phyloP scores from a whole-genome alignment of 306 rosid species.

The Betula pendula region DNA sequence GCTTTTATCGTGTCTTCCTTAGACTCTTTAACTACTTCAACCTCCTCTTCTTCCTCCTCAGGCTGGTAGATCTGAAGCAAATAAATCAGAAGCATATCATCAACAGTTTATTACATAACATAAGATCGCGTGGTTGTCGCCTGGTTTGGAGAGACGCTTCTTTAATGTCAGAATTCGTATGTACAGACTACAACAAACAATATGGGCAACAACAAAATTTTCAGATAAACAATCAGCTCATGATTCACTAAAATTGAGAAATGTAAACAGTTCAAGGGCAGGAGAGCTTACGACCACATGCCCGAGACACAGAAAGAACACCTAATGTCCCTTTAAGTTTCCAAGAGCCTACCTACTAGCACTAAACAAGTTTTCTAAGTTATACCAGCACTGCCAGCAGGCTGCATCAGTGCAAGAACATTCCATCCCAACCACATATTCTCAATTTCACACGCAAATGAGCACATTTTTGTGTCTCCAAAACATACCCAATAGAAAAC shows the following conservation, averaged over 20 bases:
- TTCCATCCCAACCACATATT: not conserved
- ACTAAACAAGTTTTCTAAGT: not conserved
- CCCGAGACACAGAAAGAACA: not conserved
- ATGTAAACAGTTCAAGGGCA: not conserved
- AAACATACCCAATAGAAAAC: not conserved
- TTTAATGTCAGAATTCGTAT: not conserved
- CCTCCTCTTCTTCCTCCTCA: slow-evolving; percentile 53
- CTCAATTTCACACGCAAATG: not conserved
- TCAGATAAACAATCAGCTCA: not conserved
- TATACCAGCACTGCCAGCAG: not conserved
- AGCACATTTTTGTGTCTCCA: not conserved
- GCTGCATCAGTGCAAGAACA: not conserved
- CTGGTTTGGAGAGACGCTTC: not conserved
- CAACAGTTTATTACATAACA: not conserved
- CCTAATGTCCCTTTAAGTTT: not conserved
- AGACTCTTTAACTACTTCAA: slow-evolving; percentile 51
- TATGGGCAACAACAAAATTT: not conserved
- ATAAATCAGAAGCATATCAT: slow-evolving; percentile 5
- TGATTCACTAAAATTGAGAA: not conserved
- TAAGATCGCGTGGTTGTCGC: not conserved
- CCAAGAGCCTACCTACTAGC: not conserved
- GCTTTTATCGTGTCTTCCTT: slow-evolving; percentile 71
- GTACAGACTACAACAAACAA: not conserved
- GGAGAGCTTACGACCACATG: not conserved
- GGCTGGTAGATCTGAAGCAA: slow-evolving; percentile 63